Evolutionary conservation across 2,329 filamentous ascomycete species (phyloP).

Genomic region (Phoma sp.): DNA sequence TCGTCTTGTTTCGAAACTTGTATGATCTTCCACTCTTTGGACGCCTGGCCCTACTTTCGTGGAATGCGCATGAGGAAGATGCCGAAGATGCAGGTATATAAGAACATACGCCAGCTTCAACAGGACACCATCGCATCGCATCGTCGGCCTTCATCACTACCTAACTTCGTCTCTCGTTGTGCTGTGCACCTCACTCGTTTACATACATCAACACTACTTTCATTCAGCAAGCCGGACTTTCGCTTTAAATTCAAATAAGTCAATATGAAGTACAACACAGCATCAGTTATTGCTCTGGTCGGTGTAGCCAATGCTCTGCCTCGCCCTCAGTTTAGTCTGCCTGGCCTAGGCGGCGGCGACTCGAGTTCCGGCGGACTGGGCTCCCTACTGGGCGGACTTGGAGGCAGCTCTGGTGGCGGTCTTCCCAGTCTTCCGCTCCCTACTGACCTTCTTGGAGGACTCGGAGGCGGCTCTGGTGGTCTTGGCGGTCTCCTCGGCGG

Average conservation of each 20-base stretch:
- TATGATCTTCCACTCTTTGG: slow-evolving; percentile 1
- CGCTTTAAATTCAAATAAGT: not conserved
- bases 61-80: not conserved
- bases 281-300: slow-evolving; percentile 25
- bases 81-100: not conserved
- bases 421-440: not conserved
- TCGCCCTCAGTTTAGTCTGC: slow-evolving; percentile 25
- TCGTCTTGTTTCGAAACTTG: slow-evolving; percentile 19
- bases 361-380: not conserved
- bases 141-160: slow-evolving; percentile 13
- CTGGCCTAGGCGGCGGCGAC: slow-evolving; percentile 5
- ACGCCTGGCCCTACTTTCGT: not conserved
- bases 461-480: not conserved
- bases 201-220: not conserved
- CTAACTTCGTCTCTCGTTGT: slow-evolving; percentile 22
- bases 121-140: slow-evolving; percentile 7
- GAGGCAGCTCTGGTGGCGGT: not conserved
- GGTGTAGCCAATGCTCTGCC: slow-evolving; percentile 31
- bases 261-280: slow-evolving; percentile 34
- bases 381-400: not conserved
- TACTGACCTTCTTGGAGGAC: not conserved
- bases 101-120: not conserved
- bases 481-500: not conserved
- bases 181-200: slow-evolving; percentile 29
- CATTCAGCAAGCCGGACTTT: slow-evolving; percentile 4